These are phyloP conservation scores for Leccinum truebloodii DNA, from an alignment of 768 basidiomycete genomes.

Conservation along the genomic window DNA sequence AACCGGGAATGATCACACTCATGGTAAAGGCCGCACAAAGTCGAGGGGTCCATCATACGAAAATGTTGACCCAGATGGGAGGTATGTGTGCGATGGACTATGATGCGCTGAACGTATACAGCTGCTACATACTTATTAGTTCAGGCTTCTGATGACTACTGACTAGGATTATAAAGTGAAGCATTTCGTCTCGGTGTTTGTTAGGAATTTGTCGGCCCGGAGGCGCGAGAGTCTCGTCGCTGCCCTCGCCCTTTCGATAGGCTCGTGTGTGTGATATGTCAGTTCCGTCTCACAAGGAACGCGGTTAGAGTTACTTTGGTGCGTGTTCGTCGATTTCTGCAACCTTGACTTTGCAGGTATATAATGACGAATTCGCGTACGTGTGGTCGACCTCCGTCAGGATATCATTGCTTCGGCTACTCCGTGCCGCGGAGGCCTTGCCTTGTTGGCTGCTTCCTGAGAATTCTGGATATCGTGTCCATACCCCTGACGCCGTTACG, in stretches of 20 bases:
- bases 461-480: not conserved
- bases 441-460: not conserved
- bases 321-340: not conserved
- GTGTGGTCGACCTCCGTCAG: not conserved
- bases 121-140: not conserved
- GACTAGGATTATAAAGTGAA: no score
- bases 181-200: not conserved
- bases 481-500: not conserved
- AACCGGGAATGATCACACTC: not conserved
- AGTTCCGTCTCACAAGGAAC: no score
- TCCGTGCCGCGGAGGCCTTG: not conserved
- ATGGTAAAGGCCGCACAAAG: not conserved
- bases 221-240: not conserved
- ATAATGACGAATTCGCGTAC: not conserved
- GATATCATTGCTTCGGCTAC: not conserved
- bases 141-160: not conserved
- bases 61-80: not conserved
- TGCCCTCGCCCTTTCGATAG: not conserved
- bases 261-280: not conserved
- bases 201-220: not conserved
- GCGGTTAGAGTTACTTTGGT: not conserved
- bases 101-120: not conserved
- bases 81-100: not conserved
- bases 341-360: not conserved
- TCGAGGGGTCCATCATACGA: not conserved